Evolutionary conservation across 2,329 filamentous ascomycete species (phyloP), one percentile per base, ranked within the genome.

Genomic region (Ceratocystis destructans): DNA sequence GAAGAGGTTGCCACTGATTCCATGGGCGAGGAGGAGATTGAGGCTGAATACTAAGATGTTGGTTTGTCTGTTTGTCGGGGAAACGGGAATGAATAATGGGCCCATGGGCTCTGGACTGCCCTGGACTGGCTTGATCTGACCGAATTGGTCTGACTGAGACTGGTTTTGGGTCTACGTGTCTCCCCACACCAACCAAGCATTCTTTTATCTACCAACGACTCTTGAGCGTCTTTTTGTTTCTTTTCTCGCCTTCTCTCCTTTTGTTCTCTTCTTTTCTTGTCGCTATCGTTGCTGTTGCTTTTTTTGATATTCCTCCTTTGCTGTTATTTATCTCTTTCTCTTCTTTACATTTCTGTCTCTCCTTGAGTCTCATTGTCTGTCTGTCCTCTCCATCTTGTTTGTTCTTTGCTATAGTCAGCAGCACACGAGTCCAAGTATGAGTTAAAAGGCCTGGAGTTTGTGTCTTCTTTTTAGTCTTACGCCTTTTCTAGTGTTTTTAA

Each of bases 1-100:
- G 93, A 96, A 81, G 94, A 99, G 81, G 94, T 97, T 75, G 93
- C 91, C 71, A 90, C 90, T 74, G 93, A 97, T 79, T 96, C 91
- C 70, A 79, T 96, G 73, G 92, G 92, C 76, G 89, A 86, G 70
- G 92, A 95, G 73, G 90, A 92, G 75, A 80, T 83, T 72, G 91
- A 95, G 79, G 89, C 89, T 71, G 93, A 96, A 85, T 96, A 96
- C 83, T 96, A 95, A 75, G 65, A 72, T 66, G 62, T 67, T n/a
- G 10, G 46, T 25, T 41, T 31, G 46, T 28, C 37, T 41, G 15
- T 41, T 41, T 41, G 46, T 48, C 25, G 46, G 48, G 59, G 61
- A 66, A 57, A 63, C 45, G 28, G 59, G 44, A 64, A 64, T 50
- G 48, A 8, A 25, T 25, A 41, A 53, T 53, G 7, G 48, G n/a